Evolutionary conservation across 163 green algal species (phyloP).

Genomic region (Volvox carteri): DNA sequence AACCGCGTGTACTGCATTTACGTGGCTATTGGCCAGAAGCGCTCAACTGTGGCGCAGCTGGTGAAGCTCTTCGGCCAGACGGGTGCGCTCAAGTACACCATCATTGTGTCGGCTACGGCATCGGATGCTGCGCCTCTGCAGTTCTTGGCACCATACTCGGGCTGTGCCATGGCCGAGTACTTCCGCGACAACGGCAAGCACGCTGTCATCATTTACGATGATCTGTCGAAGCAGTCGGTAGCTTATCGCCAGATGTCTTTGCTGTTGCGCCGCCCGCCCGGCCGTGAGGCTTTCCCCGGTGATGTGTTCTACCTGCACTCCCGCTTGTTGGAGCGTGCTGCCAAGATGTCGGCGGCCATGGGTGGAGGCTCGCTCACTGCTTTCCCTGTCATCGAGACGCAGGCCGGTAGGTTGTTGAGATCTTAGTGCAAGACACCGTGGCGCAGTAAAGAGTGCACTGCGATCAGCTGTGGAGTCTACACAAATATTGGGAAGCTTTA

Average conservation of each 20-base stretch:
- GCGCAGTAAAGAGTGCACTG: too few relatives aligned
- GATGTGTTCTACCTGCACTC: constrained; percentile 96
- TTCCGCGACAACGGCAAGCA: constrained; percentile 91
- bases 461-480: too few relatives aligned
- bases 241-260: constrained; percentile 95
- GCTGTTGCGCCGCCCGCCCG: constrained; percentile 89
- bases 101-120: constrained; percentile 90
- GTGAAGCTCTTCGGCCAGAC: constrained; percentile 82
- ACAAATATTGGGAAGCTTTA: too few relatives aligned
- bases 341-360: constrained; percentile 85
- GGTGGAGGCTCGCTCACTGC: constrained; percentile 87
- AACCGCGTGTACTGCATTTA: constrained; percentile 92
- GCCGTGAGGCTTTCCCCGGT: constrained; percentile 91
- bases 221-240: constrained; percentile 93
- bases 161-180: constrained; percentile 90
- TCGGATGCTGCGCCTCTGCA: constrained; percentile 88
- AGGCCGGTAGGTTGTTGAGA: constrained; percentile 69
- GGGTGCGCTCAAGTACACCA: constrained; percentile 89
- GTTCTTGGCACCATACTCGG: constrained; percentile 93
- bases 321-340: constrained; percentile 87
- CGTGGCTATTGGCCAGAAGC: constrained; percentile 95
- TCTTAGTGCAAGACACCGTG: too few relatives aligned
- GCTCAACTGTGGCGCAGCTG: constrained; percentile 92
- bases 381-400: constrained; percentile 91
- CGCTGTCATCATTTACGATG: constrained; percentile 93